Evolutionary conservation across 768 basidiomycete genomes (phyloP).

Genomic region (Boletus barrowsii): DNA sequence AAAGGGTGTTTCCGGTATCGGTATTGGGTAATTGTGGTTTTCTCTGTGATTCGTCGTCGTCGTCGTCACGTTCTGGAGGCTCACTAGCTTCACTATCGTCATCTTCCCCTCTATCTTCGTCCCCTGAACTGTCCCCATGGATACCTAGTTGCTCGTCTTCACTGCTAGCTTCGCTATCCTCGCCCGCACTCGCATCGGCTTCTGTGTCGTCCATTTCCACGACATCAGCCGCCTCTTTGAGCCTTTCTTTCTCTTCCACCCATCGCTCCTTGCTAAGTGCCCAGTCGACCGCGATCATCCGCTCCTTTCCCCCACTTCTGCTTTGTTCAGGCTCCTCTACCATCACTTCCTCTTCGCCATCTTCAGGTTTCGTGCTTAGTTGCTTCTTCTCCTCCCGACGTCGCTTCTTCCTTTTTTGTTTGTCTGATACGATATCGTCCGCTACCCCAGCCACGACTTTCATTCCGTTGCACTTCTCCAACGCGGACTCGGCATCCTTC

Average conservation of each 20-base stretch:
- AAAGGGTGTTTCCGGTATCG: slow-evolving; percentile 87
- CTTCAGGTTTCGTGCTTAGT: slow-evolving; percentile 27
- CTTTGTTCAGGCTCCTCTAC: slow-evolving; percentile 34
- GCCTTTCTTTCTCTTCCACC: slow-evolving; percentile 71
- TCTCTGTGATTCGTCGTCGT: slow-evolving; percentile 42
- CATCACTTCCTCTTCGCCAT: slow-evolving; percentile 36
- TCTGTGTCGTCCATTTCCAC: slow-evolving; percentile 33
- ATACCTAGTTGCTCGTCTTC: slow-evolving; percentile 45
- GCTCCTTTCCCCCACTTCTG: slow-evolving; percentile 41
- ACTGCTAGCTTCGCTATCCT: slow-evolving; percentile 34
- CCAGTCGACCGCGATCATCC: slow-evolving; percentile 93
- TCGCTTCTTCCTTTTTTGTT: slow-evolving; percentile 67
- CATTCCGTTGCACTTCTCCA: slow-evolving; percentile 78
- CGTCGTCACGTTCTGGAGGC: slow-evolving; percentile 2
- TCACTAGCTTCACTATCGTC: slow-evolving; percentile 26
- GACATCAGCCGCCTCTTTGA: slow-evolving; percentile 33
- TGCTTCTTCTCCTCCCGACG: slow-evolving; percentile 49
- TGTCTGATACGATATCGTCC: slow-evolving; percentile 50
- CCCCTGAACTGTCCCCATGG: slow-evolving; percentile 30
- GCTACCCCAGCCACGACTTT: slow-evolving; percentile 63
- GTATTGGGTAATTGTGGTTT: slow-evolving; percentile 77
- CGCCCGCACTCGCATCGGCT: slow-evolving; percentile 18
- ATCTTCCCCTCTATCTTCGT: slow-evolving; percentile 29
- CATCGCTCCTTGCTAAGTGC: slow-evolving; percentile 92
- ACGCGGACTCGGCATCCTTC: slow-evolving; percentile 80